phyloP scores from a whole-genome alignment of 106 monocot species.

The Posidonia australis region DNA sequence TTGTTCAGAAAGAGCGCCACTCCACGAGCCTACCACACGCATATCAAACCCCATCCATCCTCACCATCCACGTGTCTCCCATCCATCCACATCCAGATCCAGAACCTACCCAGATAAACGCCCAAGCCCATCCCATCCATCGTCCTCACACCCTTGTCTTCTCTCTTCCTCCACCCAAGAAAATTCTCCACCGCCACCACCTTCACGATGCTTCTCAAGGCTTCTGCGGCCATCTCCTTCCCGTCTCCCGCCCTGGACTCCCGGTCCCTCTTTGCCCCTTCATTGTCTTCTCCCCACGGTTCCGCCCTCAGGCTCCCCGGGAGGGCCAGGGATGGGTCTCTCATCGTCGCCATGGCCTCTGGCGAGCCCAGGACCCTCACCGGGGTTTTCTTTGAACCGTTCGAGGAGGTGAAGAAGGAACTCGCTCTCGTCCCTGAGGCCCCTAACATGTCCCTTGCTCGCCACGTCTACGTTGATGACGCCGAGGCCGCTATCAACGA shows the following conservation, averaged over 20 bases:
- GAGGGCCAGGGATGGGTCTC: neutral
- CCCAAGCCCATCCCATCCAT: neutral
- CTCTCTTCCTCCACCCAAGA: neutral
- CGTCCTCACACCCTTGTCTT: neutral
- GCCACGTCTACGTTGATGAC: conserved; percentile 50
- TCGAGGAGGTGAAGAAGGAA: conserved; percentile 67
- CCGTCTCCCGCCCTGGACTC: neutral
- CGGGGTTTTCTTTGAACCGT: conserved; percentile 46
- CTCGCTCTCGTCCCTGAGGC: conserved; percentile 41
- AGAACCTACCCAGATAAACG: neutral
- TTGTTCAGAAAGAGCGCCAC: too few species aligned
- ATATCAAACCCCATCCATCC: conserved; percentile 1
- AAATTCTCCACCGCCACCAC: too few species aligned
- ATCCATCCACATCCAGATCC: neutral
- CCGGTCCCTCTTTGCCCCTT: neutral
- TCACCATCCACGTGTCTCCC: conserved; percentile 11
- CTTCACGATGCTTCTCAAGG: conserved; percentile 19
- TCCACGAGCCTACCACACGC: conserved; percentile 50
- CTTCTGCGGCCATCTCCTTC: conserved; percentile 12
- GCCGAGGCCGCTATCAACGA: conserved; percentile 81
- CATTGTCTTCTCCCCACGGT: neutral
- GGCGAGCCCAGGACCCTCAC: conserved; percentile 2
- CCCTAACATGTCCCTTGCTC: conserved; percentile 42
- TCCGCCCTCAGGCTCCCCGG: neutral
- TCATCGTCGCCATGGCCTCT: conserved; percentile 7